phyloP scores from a whole-genome alignment of 2,329 filamentous ascomycete genomes.

The Diaporthe nobilis region DNA sequence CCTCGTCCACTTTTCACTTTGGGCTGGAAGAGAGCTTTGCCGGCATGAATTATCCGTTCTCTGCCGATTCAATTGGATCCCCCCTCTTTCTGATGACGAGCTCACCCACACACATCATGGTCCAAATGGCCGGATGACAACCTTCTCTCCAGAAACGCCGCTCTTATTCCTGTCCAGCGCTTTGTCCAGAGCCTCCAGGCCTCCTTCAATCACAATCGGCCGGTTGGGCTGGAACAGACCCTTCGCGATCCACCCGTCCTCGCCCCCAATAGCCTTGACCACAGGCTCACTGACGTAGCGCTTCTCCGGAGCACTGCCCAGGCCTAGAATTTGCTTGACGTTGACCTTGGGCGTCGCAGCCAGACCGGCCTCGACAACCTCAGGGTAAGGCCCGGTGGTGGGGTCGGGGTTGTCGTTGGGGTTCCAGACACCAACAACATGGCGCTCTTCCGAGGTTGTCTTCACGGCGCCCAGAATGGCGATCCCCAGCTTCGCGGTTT shows the following conservation, averaged over 20 bases:
- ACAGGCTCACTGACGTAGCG: slow-evolving; percentile 50
- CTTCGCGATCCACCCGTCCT: slow-evolving; percentile 50
- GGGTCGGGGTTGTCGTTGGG: slow-evolving; percentile 36
- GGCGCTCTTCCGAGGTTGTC: slow-evolving; percentile 43
- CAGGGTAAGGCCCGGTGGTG: slow-evolving; percentile 21
- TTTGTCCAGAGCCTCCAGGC: slow-evolving; percentile 47
- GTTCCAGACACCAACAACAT: slow-evolving; percentile 43
- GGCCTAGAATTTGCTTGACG: slow-evolving; percentile 37
- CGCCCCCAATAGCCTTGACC: slow-evolving; percentile 46
- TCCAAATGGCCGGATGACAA: slow-evolving; percentile 44
- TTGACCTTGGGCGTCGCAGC: slow-evolving; percentile 30
- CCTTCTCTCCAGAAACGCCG: slow-evolving; percentile 48
- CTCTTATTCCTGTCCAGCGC: slow-evolving; percentile 47
- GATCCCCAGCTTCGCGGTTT: slow-evolving; percentile 50
- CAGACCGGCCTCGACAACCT: slow-evolving; percentile 42
- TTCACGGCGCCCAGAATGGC: slow-evolving; percentile 43
- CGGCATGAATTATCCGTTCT: too few species aligned
- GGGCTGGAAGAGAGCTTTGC: too few species aligned
- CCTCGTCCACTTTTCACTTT: too few species aligned
- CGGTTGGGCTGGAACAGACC: slow-evolving; percentile 50
- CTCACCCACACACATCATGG: not conserved
- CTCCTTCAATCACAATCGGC: slow-evolving; percentile 47
- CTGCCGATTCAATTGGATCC: not conserved
- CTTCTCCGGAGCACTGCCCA: slow-evolving; percentile 48
- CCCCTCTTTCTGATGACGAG: too few species aligned